Evolutionary conservation across 352 stramenopile genomes (phyloP).

Genomic region (Phytopythium vexans): DNA sequence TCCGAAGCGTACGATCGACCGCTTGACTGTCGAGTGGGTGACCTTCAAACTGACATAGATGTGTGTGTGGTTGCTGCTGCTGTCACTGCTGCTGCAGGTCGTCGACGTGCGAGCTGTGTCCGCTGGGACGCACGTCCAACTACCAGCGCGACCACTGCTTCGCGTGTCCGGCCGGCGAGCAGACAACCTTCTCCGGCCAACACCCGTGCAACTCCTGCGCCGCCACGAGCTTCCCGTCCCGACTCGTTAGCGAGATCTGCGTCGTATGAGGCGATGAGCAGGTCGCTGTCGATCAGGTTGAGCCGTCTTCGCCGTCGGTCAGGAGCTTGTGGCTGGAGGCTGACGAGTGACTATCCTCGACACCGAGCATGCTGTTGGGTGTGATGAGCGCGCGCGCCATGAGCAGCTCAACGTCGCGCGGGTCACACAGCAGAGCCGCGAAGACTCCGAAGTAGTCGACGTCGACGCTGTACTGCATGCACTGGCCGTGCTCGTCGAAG

Average conservation of each 20-base stretch:
- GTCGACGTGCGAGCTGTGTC: conserved; percentile 36
- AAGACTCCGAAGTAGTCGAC: conserved; percentile 30
- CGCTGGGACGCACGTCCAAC: conserved; percentile 43
- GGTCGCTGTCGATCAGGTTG: too few species aligned
- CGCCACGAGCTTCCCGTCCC: conserved; percentile 23
- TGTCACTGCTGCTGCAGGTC: too few species aligned
- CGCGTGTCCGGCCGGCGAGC: not conserved
- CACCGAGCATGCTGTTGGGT: conserved; percentile 19
- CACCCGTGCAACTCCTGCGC: conserved; percentile 49
- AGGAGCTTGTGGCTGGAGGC: too few species aligned
- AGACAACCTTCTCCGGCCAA: conserved; percentile 16
- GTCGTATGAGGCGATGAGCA: too few species aligned
- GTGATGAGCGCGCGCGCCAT: conserved; percentile 13
- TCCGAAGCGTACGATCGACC: conserved; percentile 27
- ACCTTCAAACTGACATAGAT: conserved; percentile 7
- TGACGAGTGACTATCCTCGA: too few species aligned
- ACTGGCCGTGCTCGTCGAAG: conserved; percentile 19
- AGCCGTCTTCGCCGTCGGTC: too few species aligned
- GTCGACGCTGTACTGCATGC: conserved; percentile 7
- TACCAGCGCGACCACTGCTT: conserved; percentile 18
- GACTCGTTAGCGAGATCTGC: conserved; percentile 15
- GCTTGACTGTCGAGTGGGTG: not conserved
- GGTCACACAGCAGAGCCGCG: conserved; percentile 15
- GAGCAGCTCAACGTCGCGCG: conserved; percentile 14
- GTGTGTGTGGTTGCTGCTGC: conserved; percentile 2